These are phyloP conservation scores for Skeletonema marinoi DNA, from an alignment of 108 stramenopile genomes.

Conservation along the genomic window DNA sequence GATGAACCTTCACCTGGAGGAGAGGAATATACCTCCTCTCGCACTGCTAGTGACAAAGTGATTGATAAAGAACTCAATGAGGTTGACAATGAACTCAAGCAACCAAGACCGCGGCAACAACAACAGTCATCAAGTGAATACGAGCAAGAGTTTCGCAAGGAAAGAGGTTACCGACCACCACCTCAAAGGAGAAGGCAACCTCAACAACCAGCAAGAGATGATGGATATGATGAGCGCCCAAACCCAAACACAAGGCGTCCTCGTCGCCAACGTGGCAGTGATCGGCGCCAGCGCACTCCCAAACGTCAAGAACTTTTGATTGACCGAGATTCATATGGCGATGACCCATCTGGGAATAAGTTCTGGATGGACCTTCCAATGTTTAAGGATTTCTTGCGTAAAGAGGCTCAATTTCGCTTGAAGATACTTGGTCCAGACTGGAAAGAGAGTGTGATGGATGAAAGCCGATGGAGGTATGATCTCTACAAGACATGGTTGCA, in stretches of 20 bases:
- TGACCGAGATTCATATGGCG: conserved; percentile 21
- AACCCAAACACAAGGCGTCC: neutral
- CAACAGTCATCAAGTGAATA: neutral
- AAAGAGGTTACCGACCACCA: neutral
- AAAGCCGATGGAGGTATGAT: conserved; percentile 79
- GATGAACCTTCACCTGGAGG: neutral
- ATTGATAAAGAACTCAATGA: neutral
- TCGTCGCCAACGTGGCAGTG: neutral
- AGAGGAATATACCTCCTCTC: neutral
- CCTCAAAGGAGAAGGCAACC: neutral
- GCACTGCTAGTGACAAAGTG: neutral
- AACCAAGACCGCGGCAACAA: neutral
- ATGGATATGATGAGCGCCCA: neutral
- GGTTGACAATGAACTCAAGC: neutral
- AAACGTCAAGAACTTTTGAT: conserved; percentile 46
- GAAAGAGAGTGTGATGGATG: conserved; percentile 69
- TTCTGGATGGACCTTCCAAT: conserved; percentile 82
- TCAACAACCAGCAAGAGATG: neutral
- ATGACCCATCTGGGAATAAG: conserved; percentile 51
- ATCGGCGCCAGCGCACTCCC: conserved; percentile 14
- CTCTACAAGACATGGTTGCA: conserved; percentile 84
- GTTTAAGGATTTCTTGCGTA: conserved; percentile 67
- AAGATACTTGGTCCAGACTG: conserved; percentile 72
- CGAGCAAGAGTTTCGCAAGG: neutral
- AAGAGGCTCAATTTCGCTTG: conserved; percentile 69